phyloP scores from a whole-genome alignment of 1,284 basidiomycete species.

The Heterobasidion annosum region DNA sequence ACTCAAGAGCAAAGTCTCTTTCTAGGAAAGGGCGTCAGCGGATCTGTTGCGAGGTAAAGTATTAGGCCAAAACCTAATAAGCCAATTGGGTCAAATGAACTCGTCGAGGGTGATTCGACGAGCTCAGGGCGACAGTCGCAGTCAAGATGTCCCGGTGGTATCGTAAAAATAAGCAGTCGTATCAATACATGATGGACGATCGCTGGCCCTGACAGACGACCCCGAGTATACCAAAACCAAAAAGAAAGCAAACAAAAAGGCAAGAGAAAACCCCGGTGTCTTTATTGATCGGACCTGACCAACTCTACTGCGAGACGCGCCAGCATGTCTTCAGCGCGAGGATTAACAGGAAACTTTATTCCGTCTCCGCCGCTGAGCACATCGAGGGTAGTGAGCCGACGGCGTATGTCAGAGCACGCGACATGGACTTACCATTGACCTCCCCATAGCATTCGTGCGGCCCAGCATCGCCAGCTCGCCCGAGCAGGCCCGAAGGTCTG shows the following conservation, averaged over 20 bases:
- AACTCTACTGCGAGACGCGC: conserved; percentile 50
- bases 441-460: conserved; percentile 44
- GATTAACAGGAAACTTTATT: conserved; percentile 53
- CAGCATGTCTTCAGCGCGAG: conserved; percentile 54
- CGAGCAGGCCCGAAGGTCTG: conserved; percentile 51
- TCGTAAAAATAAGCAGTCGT: too few relatives aligned
- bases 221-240: not conserved
- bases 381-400: not conserved
- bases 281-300: conserved; percentile 33
- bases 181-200: too few relatives aligned
- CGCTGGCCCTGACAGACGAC: too few relatives aligned
- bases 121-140: too few relatives aligned
- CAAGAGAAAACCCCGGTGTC: not conserved
- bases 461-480: conserved; percentile 11
- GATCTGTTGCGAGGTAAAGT: too few relatives aligned
- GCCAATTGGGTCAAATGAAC: too few relatives aligned
- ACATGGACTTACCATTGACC: conserved; percentile 47
- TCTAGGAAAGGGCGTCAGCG: too few relatives aligned
- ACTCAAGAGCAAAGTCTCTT: too few relatives aligned
- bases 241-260: not conserved
- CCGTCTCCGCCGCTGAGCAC: conserved; percentile 54
- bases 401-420: not conserved
- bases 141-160: too few relatives aligned
- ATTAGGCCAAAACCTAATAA: too few relatives aligned
- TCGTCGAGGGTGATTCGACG: too few relatives aligned